phyloP scores from a whole-genome alignment of 495 filamentous ascomycete genomes.

The Aspergillus cristatus region DNA sequence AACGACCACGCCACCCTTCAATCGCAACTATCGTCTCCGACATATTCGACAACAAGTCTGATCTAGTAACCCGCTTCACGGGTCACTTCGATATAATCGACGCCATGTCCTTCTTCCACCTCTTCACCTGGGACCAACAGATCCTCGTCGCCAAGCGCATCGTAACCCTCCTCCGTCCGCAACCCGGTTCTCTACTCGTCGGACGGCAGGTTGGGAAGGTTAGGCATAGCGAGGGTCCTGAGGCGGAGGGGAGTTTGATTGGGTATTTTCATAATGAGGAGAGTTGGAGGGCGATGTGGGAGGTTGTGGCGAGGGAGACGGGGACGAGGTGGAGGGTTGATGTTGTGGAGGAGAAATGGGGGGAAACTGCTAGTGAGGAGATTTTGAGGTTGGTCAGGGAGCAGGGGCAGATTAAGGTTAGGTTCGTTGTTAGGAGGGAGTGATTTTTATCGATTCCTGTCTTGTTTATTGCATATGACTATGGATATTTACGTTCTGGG shows the following conservation, averaged over 20 bases:
- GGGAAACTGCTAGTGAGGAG: no score
- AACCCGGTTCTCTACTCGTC: constrained; percentile 35
- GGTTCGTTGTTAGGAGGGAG: no score
- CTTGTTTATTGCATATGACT: no score
- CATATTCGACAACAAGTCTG: constrained; percentile 39
- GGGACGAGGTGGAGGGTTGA: constrained; percentile 36
- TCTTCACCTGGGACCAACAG: constrained; percentile 49
- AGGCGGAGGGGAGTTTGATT: constrained; percentile 12
- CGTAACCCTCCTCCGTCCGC: constrained; percentile 31
- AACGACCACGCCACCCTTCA: constrained; percentile 30
- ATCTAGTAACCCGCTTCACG: constrained; percentile 7
- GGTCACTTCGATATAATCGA: constrained; percentile 44
- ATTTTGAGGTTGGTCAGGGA: no score
- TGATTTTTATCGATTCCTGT: no score
- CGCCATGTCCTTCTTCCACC: constrained; percentile 48
- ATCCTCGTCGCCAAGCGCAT: constrained; percentile 36
- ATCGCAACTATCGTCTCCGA: constrained; percentile 40
- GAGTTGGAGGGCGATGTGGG: constrained; percentile 42
- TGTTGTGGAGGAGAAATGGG: background rate
- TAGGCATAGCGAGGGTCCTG: constrained; percentile 11
- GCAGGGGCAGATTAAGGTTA: no score
- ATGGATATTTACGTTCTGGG: no score
- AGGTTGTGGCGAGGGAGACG: constrained; percentile 37
- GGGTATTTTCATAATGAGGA: constrained; percentile 30
- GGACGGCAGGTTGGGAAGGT: constrained; percentile 38